A percentile compares a stretch with the other conserved stretches of the same genome.
These are phyloP conservation scores for Ophiosphaerella herpotricha DNA, from an alignment of 2,329 filamentous ascomycete genomes.

Conservation along the genomic window DNA sequence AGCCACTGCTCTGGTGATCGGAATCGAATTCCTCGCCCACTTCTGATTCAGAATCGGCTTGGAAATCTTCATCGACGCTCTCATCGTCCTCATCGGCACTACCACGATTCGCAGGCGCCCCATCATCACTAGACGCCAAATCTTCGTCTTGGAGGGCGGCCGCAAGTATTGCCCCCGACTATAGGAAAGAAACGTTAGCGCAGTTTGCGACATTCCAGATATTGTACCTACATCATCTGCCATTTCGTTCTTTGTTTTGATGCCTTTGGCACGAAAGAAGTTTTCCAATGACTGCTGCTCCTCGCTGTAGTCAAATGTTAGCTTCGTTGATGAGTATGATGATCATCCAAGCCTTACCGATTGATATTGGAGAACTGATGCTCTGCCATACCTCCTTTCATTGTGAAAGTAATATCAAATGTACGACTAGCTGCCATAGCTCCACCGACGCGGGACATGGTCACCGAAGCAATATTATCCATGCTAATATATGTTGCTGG, in stretches of 20 bases:
- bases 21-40: slow-evolving; percentile 97
- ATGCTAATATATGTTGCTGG: slow-evolving; percentile 96
- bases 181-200: slow-evolving; percentile 29
- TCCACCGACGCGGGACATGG: slow-evolving; percentile 93
- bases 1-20: slow-evolving; percentile 82
- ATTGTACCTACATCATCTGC: slow-evolving; percentile 77
- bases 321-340: slow-evolving; percentile 7
- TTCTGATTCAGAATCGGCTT: slow-evolving; percentile 88
- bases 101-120: slow-evolving; percentile 76
- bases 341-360: slow-evolving; percentile 56
- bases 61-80: slow-evolving; percentile 94
- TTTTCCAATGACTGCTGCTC: slow-evolving; percentile 95
- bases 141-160: slow-evolving; percentile 83
- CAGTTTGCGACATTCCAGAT: background rate
- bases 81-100: slow-evolving; percentile 96
- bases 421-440: slow-evolving; percentile 92
- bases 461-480: slow-evolving; percentile 88
- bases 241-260: slow-evolving; percentile 98
- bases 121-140: slow-evolving; percentile 77
- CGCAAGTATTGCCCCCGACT: slow-evolving; percentile 67
- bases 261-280: slow-evolving; percentile 94
- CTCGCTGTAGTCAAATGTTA: slow-evolving; percentile 59
- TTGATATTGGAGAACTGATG: slow-evolving; percentile 99
- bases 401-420: slow-evolving; percentile 91
- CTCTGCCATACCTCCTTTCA: slow-evolving; percentile 85